phyloP scores from a whole-genome alignment of 257 asterid species.

The Marsdenia floribunda region DNA sequence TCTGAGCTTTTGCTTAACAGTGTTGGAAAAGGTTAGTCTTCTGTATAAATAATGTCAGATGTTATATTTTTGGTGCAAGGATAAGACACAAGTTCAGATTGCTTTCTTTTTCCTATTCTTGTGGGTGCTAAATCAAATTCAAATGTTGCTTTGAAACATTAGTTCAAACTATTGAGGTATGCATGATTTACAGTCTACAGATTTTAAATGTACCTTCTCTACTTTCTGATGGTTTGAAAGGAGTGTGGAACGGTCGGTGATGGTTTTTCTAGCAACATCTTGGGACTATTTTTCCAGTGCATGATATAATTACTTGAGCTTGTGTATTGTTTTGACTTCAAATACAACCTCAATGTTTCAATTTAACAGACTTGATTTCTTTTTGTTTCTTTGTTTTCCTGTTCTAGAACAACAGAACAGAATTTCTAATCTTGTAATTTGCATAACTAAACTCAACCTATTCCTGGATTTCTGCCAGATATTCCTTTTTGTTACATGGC shows the following conservation, averaged over 20 bases:
- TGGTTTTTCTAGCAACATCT: neutral
- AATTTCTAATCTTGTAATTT: no score
- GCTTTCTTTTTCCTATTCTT: neutral
- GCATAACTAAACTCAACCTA: neutral
- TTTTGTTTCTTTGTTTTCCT: no score
- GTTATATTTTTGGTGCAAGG: neutral
- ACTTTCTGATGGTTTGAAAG: neutral
- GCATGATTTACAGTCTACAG: neutral
- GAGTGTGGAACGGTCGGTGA: no score
- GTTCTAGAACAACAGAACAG: neutral
- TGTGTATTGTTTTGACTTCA: neutral
- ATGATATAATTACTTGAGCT: neutral
- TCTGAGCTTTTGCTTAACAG: slow-evolving; percentile 88
- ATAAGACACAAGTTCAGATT: neutral
- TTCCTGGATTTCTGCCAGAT: neutral
- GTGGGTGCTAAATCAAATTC: no score
- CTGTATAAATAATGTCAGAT: neutral
- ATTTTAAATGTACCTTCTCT: neutral
- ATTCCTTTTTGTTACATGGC: neutral
- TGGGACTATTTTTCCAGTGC: neutral
- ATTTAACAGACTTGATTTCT: no score
- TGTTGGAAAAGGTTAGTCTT: slow-evolving; percentile 76
- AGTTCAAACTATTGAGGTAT: neutral
- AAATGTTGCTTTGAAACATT: no score
- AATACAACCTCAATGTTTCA: neutral